These are phyloP conservation scores for Alternaria brassicicola DNA, from an alignment of 2,329 filamentous ascomycete genomes.

Conservation along the genomic window DNA sequence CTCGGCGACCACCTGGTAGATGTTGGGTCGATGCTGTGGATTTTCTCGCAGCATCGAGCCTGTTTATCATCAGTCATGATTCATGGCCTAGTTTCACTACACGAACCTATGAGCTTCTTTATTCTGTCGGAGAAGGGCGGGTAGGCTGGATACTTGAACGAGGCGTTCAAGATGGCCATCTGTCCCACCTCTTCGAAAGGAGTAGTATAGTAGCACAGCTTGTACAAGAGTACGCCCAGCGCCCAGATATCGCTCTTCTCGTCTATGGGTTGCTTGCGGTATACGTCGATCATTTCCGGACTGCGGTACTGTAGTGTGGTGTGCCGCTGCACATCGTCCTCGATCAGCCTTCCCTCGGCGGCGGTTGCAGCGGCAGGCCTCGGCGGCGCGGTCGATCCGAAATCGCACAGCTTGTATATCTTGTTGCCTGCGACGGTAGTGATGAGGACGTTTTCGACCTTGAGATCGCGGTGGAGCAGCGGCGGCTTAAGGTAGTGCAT, in stretches of 20 bases:
- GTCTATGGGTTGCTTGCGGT: conserved; percentile 92
- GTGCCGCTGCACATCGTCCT: conserved; percentile 96
- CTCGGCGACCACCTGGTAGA: conserved; percentile 90
- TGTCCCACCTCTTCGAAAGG: conserved; percentile 98
- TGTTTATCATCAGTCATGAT: conserved; percentile 47
- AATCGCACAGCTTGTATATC: conserved; percentile 96
- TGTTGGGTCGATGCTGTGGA: conserved; percentile 80
- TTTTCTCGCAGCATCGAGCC: conserved; percentile 90
- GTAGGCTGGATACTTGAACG: conserved; percentile 87
- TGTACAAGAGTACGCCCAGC: conserved; percentile 91
- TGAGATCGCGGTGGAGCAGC: conserved; percentile 89
- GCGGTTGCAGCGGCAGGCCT: conserved; percentile 84
- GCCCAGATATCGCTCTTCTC: conserved; percentile 99
- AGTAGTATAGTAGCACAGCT: conserved; percentile 98
- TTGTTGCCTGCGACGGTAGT: conserved; percentile 68
- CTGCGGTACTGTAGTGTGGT: conserved; percentile 97
- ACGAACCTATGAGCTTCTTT: conserved; percentile 84
- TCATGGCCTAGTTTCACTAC: conserved; percentile 28
- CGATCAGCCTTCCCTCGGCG: conserved; percentile 86
- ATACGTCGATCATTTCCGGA: conserved; percentile 98
- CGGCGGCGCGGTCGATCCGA: conserved; percentile 87
- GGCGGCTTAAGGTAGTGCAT: conserved; percentile 99
- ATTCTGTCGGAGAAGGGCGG: conserved; percentile 87
- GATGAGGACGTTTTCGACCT: conserved; percentile 98
- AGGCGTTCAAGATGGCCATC: conserved; percentile 95